These are phyloP conservation scores for Knufia fluminis DNA, from an alignment of 2,329 filamentous ascomycete genomes.

Conservation along the genomic window DNA sequence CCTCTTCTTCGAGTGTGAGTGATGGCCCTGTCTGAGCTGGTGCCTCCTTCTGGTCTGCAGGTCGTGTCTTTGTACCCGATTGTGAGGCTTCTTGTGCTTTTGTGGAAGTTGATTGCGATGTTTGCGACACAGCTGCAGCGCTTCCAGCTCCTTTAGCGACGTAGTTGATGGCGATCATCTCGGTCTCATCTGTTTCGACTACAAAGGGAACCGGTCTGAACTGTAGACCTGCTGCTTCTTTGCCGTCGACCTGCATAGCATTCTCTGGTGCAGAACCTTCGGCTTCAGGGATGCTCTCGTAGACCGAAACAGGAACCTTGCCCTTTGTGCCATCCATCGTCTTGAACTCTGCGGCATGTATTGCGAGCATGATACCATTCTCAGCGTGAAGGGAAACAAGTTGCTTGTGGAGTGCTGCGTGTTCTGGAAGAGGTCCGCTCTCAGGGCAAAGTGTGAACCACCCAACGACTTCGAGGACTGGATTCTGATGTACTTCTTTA, in stretches of 20 bases:
- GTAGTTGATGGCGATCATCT: slow-evolving; percentile 96
- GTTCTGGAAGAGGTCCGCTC: slow-evolving; percentile 57
- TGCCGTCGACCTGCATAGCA: slow-evolving; percentile 65
- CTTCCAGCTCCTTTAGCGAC: slow-evolving; percentile 78
- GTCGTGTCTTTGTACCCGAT: slow-evolving; percentile 2
- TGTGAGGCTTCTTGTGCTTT: slow-evolving; percentile 16
- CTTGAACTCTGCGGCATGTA: slow-evolving; percentile 59
- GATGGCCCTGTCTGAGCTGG: slow-evolving; percentile 16
- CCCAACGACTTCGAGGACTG: slow-evolving; percentile 75
- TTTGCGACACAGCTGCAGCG: slow-evolving; percentile 46
- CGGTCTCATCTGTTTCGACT: slow-evolving; percentile 87
- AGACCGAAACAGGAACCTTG: slow-evolving; percentile 81
- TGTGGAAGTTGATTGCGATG: slow-evolving; percentile 10
- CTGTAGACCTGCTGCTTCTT: slow-evolving; percentile 48
- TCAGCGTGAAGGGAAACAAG: slow-evolving; percentile 61
- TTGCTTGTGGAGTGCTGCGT: slow-evolving; percentile 68
- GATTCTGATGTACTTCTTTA: slow-evolving; percentile 77
- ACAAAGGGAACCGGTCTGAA: slow-evolving; percentile 80
- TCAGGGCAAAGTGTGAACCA: slow-evolving; percentile 77
- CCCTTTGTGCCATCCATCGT: slow-evolving; percentile 52
- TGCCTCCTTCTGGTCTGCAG: slow-evolving; percentile 23
- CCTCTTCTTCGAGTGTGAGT: slow-evolving; percentile 54
- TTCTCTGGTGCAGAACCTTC: slow-evolving; percentile 45
- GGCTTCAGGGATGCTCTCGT: slow-evolving; percentile 74
- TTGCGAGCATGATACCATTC: slow-evolving; percentile 77